Conservation (phyloP, 257 asterid genomes). For the Solanum bulbocastanum region DNA sequence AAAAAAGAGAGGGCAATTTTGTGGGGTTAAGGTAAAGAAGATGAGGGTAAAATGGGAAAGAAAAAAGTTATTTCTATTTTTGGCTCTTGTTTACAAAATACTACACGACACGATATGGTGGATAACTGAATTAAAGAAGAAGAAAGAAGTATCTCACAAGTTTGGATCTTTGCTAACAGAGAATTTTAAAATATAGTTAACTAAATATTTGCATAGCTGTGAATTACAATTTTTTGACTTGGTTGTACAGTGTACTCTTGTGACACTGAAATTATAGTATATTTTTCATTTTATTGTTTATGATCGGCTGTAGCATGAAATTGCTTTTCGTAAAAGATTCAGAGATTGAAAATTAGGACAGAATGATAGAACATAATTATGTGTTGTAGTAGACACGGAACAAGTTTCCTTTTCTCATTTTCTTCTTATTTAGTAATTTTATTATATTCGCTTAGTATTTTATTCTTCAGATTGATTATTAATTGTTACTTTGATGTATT, state of each 20-base stretch:
- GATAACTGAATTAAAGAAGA: neutral
- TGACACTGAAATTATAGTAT: no score
- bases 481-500: neutral
- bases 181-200: neutral
- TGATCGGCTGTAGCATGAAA: rapidly evolving
- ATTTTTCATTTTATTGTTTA: neutral
- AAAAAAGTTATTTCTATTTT: neutral
- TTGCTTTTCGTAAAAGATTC: rapidly evolving
- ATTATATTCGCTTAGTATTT: neutral
- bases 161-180: neutral
- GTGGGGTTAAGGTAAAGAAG: neutral
- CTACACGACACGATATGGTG: neutral
- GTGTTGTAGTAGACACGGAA: neutral
- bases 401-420: neutral
- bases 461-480: neutral
- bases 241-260: neutral
- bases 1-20: neutral
- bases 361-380: neutral
- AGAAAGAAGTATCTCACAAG: neutral
- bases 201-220: neutral
- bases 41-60: neutral
- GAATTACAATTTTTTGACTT: neutral
- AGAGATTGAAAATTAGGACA: rapidly evolving
- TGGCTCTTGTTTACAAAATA: neutral
- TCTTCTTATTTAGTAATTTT: neutral